Percentiles rank a stretch among this genome's conserved stretches.
Evolutionary conservation across 495 filamentous ascomycete genomes (phyloP).

Genomic region (Penicillium coprophilum): DNA sequence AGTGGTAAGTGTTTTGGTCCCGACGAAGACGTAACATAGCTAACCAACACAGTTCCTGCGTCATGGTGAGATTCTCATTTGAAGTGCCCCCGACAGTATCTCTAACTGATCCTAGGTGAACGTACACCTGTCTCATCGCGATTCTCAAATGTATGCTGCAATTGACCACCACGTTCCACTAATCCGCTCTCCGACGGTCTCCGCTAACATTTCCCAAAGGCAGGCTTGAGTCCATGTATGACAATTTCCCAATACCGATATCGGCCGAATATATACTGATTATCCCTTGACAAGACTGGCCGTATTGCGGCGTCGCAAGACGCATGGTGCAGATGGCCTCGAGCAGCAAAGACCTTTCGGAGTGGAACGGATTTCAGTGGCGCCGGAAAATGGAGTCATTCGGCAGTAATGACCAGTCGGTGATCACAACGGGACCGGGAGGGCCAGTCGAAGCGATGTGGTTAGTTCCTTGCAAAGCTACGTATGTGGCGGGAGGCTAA

Average conservation of each 20-base stretch:
- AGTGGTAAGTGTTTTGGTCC: slow-evolving; percentile 52
- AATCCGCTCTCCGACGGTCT: slow-evolving; percentile 11
- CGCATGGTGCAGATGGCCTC: slow-evolving; percentile 71
- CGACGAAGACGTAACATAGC: background rate
- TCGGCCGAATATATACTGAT: slow-evolving; percentile 14
- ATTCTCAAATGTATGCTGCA: slow-evolving; percentile 70
- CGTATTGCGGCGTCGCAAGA: slow-evolving; percentile 79
- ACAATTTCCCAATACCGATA: slow-evolving; percentile 5
- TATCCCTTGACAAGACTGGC: slow-evolving; percentile 62
- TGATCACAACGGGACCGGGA: slow-evolving; percentile 62
- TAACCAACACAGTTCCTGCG: slow-evolving; percentile 63
- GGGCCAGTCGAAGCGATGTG: slow-evolving; percentile 77
- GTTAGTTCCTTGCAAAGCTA: slow-evolving; percentile 28
- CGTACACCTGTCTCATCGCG: slow-evolving; percentile 81
- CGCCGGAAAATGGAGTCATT: slow-evolving; percentile 78
- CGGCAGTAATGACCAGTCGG: slow-evolving; percentile 66
- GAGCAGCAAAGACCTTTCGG: slow-evolving; percentile 51
- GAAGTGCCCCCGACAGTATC: background rate
- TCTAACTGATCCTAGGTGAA: slow-evolving; percentile 55
- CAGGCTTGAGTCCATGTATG: slow-evolving; percentile 73
- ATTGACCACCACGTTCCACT: background rate
- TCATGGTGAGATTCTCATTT: slow-evolving; percentile 58
- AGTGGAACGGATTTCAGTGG: slow-evolving; percentile 73
- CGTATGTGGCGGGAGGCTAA: background rate
- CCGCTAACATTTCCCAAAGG: slow-evolving; percentile 41